Evolutionary conservation across 495 filamentous ascomycete genomes (phyloP), one percentile per base, ranked within the genome.

Genomic region (Jackrogersella minutella): DNA sequence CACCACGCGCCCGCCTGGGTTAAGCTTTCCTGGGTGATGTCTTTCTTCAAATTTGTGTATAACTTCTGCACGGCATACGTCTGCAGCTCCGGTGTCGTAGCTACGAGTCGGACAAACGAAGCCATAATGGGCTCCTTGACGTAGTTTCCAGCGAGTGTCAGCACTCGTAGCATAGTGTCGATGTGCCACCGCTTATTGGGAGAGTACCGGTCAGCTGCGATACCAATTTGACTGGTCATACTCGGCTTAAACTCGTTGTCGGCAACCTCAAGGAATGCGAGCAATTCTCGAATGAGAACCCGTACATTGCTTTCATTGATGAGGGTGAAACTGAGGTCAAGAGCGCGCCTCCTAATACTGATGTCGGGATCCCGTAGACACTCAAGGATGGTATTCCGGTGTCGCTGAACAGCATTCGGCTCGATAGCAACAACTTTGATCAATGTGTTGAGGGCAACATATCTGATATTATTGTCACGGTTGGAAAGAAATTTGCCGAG

Each of bases 351-450:
- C 71, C 95, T 86, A 67, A 99, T 99, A 77, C 93, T 97, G 75
- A 99, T 98, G 81, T 99, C 95, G n/a, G 96, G 95, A 76, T 99
- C 95, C 62, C 96, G 86, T 47, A 99, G 79, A 79, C 95, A 99
- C 71, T 97, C 95, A 37, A 99, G 82, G 67, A 99, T 97, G 6
- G 95, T 99, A 75, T 97, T 98, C 53, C 96, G 88, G 77, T 99
- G 95, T 74, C 95, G 83, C 73, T 98, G 96, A 3, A 99, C 95
- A 1, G 95, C 96, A 72, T 97, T 98, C 14, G 95, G 96, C 74
- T 99, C 95, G 34, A 99, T 92, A 8, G 96, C 94, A 41, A 99
- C 94, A 51, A 99, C 95, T 79, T 99, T 99, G 79, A 97, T 94
- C 60, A 99, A 81, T 1, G 95, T 99, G 76, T 99, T 99, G 22